phyloP scores from a whole-genome alignment of 2,329 filamentous ascomycete species.

The Monilinia polystroma region DNA sequence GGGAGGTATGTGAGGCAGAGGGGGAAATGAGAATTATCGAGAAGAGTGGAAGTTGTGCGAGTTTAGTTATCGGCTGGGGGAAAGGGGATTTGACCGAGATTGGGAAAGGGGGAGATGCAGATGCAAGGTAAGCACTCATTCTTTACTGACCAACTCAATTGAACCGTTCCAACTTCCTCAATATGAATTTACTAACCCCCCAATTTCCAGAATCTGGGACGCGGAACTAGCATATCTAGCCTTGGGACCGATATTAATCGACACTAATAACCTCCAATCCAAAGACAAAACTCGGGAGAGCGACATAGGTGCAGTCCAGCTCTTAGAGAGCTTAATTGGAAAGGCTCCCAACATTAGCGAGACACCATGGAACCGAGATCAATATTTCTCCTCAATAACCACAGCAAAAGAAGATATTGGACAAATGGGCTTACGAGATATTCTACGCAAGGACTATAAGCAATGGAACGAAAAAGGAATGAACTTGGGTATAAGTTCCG shows the following conservation, averaged over 20 bases:
- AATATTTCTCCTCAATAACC: slow-evolving; percentile 60
- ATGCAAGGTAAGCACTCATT: not conserved
- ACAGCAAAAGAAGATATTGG: slow-evolving; percentile 68
- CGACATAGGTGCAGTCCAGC: slow-evolving; percentile 58
- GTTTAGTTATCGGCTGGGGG: slow-evolving; percentile 63
- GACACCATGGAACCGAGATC: slow-evolving; percentile 50
- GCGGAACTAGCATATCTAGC: slow-evolving; percentile 64
- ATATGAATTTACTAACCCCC: not conserved
- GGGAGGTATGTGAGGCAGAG: slow-evolving; percentile 45
- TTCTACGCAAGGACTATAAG: slow-evolving; percentile 83
- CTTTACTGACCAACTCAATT: not conserved
- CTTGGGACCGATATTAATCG: slow-evolving; percentile 69
- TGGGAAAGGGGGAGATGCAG: slow-evolving; percentile 39
- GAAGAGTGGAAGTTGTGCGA: slow-evolving; percentile 72
- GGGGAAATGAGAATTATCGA: slow-evolving; percentile 60
- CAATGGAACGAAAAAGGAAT: slow-evolving; percentile 62
- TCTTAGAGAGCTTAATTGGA: slow-evolving; percentile 53
- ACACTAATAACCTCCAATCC: slow-evolving; percentile 64
- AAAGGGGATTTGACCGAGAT: slow-evolving; percentile 57
- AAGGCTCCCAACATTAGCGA: slow-evolving; percentile 17
- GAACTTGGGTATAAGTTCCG: slow-evolving; percentile 64
- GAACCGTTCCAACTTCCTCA: not conserved
- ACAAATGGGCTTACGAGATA: slow-evolving; percentile 59
- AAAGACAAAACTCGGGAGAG: slow-evolving; percentile 63
- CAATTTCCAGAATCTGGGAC: slow-evolving; percentile 42